Evolutionary conservation across 108 stramenopile genomes (phyloP), one percentile per base, ranked within the genome.

Genomic region (Nitzschia palea): DNA sequence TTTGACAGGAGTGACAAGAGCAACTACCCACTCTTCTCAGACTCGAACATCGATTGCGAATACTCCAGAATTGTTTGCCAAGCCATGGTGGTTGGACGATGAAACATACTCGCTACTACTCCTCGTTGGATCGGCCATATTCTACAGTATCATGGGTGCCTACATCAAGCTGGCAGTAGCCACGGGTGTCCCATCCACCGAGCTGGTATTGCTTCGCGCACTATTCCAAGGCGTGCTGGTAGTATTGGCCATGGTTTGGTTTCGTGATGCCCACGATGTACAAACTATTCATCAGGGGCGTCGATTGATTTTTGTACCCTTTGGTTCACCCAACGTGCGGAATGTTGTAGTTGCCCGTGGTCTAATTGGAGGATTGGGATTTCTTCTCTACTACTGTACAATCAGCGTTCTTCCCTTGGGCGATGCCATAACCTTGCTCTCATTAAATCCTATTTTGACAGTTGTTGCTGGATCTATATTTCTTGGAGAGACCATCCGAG

Each of bases 381-480:
- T 80, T 35, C 27, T 76, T 34, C 44, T 69, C 23, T 61, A 77
- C 31, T 83, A 59, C 48, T 64, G 77, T 44, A 53, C 67, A 30
- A 71, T 78, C 23, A 65, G 55, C 23, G 65, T 62, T 2, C 47
- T 83, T 10, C 82, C 82, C 0, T 51, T 83, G 34, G 82, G 82
- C 15, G 82, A 83, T 63, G 82, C 82, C 28, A 70, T 72, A 27
- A 73, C 82, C 30, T 43, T 83, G 1, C 23, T 83, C 32, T 63
- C 65, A 22, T 52, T 83, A 26, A 73, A 80, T 62, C 82, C 82
- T n/a, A 25, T 83, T 47, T 22, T 79, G 28, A 83, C 78, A 4
- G 68, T 83, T 22, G 65, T 79, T 28, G 27, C 72, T n/a, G 78
- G 78, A 25, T 22, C 43, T 14, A n/a, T 73, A 9, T 65, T 79